A percentile compares a stretch with the other conserved stretches of the same genome.
These are phyloP conservation scores for Tricholoma flavovirens DNA, from an alignment of 768 basidiomycete genomes.

Conservation along the genomic window DNA sequence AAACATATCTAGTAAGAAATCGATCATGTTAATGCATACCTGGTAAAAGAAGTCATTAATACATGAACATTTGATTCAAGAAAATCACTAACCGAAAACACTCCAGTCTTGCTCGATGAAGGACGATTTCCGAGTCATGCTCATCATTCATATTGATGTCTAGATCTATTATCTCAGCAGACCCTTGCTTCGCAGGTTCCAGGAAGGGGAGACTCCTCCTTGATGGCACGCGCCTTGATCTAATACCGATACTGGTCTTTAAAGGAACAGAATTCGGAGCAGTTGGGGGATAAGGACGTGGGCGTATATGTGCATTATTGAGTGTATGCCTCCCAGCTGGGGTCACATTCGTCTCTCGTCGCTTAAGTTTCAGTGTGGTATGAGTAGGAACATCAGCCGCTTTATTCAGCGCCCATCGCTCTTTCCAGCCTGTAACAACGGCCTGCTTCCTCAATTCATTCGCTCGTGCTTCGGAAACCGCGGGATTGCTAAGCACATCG, in stretches of 20 bases:
- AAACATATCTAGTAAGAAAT: background rate
- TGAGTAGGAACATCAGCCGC: slow-evolving; percentile 29
- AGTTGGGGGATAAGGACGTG: slow-evolving; percentile 16
- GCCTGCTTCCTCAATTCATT: slow-evolving; percentile 29
- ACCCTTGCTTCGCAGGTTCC: background rate
- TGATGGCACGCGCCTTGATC: slow-evolving; percentile 13
- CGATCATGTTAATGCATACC: background rate
- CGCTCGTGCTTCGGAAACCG: slow-evolving; percentile 19
- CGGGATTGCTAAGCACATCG: slow-evolving; percentile 22
- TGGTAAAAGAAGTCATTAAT: background rate
- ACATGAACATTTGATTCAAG: background rate
- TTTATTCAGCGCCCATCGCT: slow-evolving; percentile 42
- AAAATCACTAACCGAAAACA: background rate
- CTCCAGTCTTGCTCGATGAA: background rate
- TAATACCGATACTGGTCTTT: slow-evolving; percentile 3
- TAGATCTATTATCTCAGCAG: background rate
- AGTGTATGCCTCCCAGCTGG: slow-evolving; percentile 32
- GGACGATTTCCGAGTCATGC: background rate
- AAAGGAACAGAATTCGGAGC: slow-evolving; percentile 11
- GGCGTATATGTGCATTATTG: slow-evolving; percentile 12
- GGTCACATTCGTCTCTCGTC: slow-evolving; percentile 43
- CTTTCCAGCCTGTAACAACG: slow-evolving; percentile 52
- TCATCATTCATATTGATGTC: background rate
- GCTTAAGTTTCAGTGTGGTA: slow-evolving; percentile 24
- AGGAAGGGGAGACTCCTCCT: slow-evolving; percentile 22